Conservation (phyloP, 139 green algal species). For the Volvox africanus region DNA sequence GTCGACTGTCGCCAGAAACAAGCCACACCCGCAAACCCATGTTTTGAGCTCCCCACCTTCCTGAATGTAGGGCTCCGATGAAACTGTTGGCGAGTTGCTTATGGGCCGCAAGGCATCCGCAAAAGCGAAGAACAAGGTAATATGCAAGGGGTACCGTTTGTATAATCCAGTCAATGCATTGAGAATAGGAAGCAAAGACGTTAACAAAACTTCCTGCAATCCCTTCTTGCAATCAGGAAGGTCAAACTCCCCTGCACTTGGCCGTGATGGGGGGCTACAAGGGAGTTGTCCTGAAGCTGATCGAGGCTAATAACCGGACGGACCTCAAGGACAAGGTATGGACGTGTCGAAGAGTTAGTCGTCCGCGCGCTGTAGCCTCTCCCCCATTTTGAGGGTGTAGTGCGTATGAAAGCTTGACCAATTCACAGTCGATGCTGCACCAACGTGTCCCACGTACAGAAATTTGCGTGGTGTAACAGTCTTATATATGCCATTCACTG, state of each 20-base stretch:
- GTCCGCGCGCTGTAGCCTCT: background rate
- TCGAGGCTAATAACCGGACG: conserved; percentile 42
- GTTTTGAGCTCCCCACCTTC: background rate
- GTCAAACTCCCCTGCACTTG: conserved; percentile 41
- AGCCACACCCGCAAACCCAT: background rate
- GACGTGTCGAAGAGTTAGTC: background rate
- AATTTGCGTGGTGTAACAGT: too few species aligned
- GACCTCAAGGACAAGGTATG: conserved; percentile 59
- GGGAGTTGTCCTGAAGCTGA: conserved; percentile 38
- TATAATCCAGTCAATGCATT: background rate
- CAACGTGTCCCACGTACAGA: too few species aligned
- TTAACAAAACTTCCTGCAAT: background rate
- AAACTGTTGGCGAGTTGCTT: conserved; percentile 32
- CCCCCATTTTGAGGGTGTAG: background rate
- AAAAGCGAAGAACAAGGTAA: conserved; percentile 45
- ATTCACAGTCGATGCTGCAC: too few species aligned
- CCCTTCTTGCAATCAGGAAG: background rate
- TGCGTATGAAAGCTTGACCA: too few species aligned
- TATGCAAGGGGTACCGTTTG: background rate
- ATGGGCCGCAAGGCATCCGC: conserved; percentile 14
- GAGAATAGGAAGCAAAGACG: background rate
- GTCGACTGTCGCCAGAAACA: too few species aligned
- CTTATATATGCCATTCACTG: too few species aligned
- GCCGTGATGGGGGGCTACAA: conserved; percentile 41
- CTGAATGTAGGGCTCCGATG: conserved; percentile 34